These are phyloP conservation scores for Malassezia pachydermatis DNA, from an alignment of 1,284 basidiomycete species.

Conservation along the genomic window DNA sequence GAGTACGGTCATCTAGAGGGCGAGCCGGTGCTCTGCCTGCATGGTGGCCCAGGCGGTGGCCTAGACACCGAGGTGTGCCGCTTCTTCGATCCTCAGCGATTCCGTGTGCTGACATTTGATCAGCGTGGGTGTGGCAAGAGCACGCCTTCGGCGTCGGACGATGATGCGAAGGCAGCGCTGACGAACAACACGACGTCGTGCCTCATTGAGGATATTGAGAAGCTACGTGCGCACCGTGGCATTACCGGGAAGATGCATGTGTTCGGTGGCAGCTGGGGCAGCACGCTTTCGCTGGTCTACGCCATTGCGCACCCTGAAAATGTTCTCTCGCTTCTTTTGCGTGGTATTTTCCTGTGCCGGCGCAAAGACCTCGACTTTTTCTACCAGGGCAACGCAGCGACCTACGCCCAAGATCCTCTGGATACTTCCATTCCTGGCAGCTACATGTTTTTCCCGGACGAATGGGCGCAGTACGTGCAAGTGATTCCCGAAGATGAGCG, in stretches of 20 bases:
- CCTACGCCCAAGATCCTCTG: neutral
- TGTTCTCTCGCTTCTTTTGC: constrained; percentile 69
- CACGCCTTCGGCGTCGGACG: constrained; percentile 56
- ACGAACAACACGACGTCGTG: constrained; percentile 92
- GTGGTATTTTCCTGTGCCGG: constrained; percentile 79
- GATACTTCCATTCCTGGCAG: constrained; percentile 51
- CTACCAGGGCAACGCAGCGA: constrained; percentile 57
- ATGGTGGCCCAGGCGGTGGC: constrained; percentile 45
- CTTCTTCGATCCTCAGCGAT: constrained; percentile 43
- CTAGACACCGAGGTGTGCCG: constrained; percentile 27
- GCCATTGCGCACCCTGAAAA: constrained; percentile 72
- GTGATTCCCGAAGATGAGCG: constrained; percentile 71
- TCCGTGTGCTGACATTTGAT: constrained; percentile 52
- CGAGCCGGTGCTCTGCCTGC: constrained; percentile 36
- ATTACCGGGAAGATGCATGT: constrained; percentile 36
- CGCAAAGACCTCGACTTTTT: constrained; percentile 77
- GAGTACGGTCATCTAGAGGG: constrained; percentile 34
- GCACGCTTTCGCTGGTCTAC: constrained; percentile 73
- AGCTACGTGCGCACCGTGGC: constrained; percentile 61
- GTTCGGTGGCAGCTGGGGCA: constrained; percentile 58
- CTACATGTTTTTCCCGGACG: constrained; percentile 43
- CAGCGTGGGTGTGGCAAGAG: constrained; percentile 44
- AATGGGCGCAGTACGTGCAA: constrained; percentile 56
- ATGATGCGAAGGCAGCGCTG: constrained; percentile 64
- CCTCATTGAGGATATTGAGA: constrained; percentile 79